phyloP scores from a whole-genome alignment of 305 asterid genomes.

The Stenogyne calaminthoides region DNA sequence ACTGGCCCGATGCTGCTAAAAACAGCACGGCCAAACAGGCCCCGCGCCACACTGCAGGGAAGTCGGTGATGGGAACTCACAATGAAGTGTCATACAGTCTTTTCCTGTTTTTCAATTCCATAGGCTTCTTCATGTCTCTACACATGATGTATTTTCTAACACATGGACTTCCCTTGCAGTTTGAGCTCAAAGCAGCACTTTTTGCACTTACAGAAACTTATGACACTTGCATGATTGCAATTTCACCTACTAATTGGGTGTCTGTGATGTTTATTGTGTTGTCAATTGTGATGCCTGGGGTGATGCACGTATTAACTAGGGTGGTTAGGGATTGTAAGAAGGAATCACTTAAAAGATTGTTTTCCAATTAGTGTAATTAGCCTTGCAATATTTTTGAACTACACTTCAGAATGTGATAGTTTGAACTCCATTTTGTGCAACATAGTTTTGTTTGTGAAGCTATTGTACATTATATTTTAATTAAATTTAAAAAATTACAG shows the following conservation, averaged over 20 bases:
- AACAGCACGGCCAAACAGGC: background rate
- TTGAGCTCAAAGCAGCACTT: slow-evolving; percentile 42
- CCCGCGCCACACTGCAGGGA: slow-evolving; percentile 38
- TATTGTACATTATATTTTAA: too few species aligned
- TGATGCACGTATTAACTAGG: slow-evolving; percentile 14
- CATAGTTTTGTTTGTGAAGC: too few species aligned
- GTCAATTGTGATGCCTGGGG: background rate
- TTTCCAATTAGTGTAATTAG: background rate
- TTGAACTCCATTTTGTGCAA: too few species aligned
- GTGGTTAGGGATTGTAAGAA: slow-evolving; percentile 23
- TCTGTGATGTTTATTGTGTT: background rate
- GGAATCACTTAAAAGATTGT: background rate
- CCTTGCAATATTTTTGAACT: too few species aligned
- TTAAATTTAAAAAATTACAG: too few species aligned
- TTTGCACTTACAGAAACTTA: slow-evolving; percentile 33
- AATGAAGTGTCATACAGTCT: slow-evolving; percentile 31
- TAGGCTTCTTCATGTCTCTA: slow-evolving; percentile 48
- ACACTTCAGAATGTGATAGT: too few species aligned
- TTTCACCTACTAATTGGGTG: slow-evolving; percentile 11
- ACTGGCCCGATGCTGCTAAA: background rate
- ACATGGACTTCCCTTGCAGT: slow-evolving; percentile 37
- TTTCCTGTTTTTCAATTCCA: slow-evolving; percentile 45
- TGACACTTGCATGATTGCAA: slow-evolving; percentile 32
- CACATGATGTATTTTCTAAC: slow-evolving; percentile 46
- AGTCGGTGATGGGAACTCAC: slow-evolving; percentile 41